Evolutionary conservation across 495 filamentous ascomycete species (phyloP).

Genomic region (Lindgomyces ingoldianus): DNA sequence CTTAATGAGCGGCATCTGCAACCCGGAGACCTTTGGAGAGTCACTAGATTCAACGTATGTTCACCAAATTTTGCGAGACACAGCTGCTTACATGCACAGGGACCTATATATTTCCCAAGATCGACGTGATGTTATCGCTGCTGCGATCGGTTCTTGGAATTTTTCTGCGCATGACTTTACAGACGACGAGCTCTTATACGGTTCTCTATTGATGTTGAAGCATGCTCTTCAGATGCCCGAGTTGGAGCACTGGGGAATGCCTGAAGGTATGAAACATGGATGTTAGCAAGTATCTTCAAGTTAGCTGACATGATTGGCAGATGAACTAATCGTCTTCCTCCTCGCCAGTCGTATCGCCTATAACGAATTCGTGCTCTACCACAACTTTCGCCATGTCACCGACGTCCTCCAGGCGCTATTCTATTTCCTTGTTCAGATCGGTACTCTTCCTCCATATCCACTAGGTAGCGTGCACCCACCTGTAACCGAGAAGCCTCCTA

Average conservation of each 20-base stretch:
- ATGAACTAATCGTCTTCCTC: conserved; percentile 73
- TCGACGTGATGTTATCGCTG: conserved; percentile 62
- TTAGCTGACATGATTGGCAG: conserved; percentile 35
- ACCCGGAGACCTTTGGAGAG: conserved; percentile 61
- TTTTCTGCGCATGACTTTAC: conserved; percentile 87
- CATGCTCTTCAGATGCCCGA: conserved; percentile 84
- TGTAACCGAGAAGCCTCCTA: conserved; percentile 51
- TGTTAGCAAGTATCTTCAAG: background rate
- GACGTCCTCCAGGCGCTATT: conserved; percentile 95
- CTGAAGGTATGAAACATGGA: conserved; percentile 59
- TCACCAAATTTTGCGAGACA: conserved; percentile 1
- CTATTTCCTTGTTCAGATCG: conserved; percentile 83
- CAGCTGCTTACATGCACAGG: conserved; percentile 33
- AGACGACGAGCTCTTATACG: conserved; percentile 84
- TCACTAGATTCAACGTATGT: conserved; percentile 53
- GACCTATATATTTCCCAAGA: conserved; percentile 55
- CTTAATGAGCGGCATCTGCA: conserved; percentile 90
- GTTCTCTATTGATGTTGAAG: conserved; percentile 78
- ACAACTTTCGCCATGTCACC: conserved; percentile 96
- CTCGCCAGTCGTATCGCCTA: conserved; percentile 84
- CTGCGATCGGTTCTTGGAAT: conserved; percentile 75
- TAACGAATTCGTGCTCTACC: conserved; percentile 94
- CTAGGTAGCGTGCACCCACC: conserved; percentile 33
- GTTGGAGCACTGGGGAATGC: conserved; percentile 73
- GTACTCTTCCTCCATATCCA: conserved; percentile 69